phyloP scores from a whole-genome alignment of 2,329 filamentous ascomycete species.

The Alternaria consortialis region DNA sequence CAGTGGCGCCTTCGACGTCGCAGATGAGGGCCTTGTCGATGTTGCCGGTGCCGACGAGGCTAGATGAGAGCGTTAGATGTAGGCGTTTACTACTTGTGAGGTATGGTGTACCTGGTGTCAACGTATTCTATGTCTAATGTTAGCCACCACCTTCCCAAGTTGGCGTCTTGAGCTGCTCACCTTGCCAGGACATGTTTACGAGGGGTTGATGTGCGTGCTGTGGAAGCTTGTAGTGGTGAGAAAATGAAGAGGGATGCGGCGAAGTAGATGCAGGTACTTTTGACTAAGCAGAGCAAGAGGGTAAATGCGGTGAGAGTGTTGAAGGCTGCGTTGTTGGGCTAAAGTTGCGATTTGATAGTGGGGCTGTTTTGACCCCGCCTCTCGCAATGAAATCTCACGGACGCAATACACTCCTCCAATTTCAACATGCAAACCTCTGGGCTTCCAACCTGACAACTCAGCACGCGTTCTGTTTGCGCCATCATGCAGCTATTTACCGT shows the following conservation, averaged over 20 bases:
- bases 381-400: slow-evolving; percentile 11
- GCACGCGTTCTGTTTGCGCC: slow-evolving; percentile 36
- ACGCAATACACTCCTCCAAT: slow-evolving; percentile 11
- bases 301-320: slow-evolving; percentile 36
- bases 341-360: slow-evolving; percentile 28
- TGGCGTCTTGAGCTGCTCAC: slow-evolving; percentile 36
- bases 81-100: background rate
- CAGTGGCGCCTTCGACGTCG: slow-evolving; percentile 57
- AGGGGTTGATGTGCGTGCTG: slow-evolving; percentile 38
- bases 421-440: slow-evolving; percentile 1
- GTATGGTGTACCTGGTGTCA: slow-evolving; percentile 48
- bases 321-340: slow-evolving; percentile 28
- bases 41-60: slow-evolving; percentile 55
- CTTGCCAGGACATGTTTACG: slow-evolving; percentile 56
- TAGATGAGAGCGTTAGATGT: slow-evolving; percentile 33
- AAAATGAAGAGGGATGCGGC: slow-evolving; percentile 21
- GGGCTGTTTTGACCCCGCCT: slow-evolving; percentile 25
- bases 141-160: slow-evolving; percentile 26
- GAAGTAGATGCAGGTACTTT: slow-evolving; percentile 31
- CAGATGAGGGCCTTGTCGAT: slow-evolving; percentile 62
- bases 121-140: slow-evolving; percentile 50
- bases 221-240: slow-evolving; percentile 29
- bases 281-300: slow-evolving; percentile 36
- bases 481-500: slow-evolving; percentile 29
- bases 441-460: background rate